phyloP scores from a whole-genome alignment of 2,329 filamentous ascomycete species.

The Fulvia fulva region DNA sequence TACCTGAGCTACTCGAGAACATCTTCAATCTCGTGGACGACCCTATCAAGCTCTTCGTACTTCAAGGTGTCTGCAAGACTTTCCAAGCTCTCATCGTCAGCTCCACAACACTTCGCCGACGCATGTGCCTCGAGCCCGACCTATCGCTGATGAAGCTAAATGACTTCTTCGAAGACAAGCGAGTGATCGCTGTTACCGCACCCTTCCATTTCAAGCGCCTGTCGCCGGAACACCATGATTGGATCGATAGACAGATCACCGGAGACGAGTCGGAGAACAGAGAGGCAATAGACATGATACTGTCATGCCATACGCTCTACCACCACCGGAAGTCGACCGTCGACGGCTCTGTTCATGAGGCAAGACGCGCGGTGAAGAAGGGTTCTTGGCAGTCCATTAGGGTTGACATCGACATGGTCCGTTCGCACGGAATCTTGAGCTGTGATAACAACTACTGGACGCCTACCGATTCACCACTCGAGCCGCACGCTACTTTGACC shows the following conservation, averaged over 20 bases:
- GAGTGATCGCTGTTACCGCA: neutral
- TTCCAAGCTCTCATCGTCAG: neutral
- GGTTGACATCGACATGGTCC: neutral
- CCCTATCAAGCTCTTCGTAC: neutral
- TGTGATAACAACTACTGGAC: neutral
- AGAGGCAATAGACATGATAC: neutral
- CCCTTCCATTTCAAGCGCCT: neutral
- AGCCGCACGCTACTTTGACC: neutral
- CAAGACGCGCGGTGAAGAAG: neutral
- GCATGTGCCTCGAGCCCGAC: neutral
- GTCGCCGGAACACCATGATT: no score
- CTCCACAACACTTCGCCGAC: neutral
- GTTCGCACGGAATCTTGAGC: neutral
- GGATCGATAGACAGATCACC: no score
- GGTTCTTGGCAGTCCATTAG: neutral
- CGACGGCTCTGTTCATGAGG: neutral
- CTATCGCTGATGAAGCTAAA: neutral
- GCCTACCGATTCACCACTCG: neutral
- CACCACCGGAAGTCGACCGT: neutral
- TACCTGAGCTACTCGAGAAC: neutral
- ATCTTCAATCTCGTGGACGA: neutral
- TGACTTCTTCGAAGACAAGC: neutral
- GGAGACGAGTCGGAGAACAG: no score
- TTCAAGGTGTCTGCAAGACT: neutral
- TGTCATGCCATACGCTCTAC: neutral